Conservation (phyloP, 306 rosid genomes). For the Sicyos baderoa region DNA sequence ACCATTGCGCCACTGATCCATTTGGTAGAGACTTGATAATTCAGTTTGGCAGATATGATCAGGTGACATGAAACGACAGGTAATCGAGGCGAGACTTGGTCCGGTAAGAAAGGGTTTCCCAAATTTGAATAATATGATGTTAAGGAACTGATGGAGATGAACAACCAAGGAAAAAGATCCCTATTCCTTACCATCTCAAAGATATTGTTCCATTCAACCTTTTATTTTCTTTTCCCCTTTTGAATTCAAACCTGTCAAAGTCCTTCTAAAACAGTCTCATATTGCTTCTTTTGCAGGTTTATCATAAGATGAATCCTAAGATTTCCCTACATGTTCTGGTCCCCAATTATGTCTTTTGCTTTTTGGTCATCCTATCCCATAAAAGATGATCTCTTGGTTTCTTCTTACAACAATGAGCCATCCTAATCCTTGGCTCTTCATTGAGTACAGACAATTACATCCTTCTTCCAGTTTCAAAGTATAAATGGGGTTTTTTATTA, state of each 20-base stretch:
- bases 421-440: background rate
- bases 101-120: conserved; percentile 35
- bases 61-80: background rate
- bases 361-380: conserved; percentile 53
- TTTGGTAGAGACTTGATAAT: no score
- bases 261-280: conserved; percentile 71
- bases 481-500: no score
- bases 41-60: no score
- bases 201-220: no score
- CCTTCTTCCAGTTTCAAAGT: no score
- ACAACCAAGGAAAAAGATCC: conserved; percentile 19
- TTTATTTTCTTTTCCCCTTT: conserved; percentile 30
- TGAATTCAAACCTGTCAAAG: conserved; percentile 76
- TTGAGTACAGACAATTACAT: no score
- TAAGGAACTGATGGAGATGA: conserved; percentile 19
- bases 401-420: conserved; percentile 28
- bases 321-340: conserved; percentile 58
- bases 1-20: no score
- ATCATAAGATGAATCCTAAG: conserved; percentile 71
- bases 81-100: background rate
- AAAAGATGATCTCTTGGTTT: conserved; percentile 37
- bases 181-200: no score
- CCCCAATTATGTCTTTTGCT: conserved; percentile 45
- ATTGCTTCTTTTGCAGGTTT: conserved; percentile 65
- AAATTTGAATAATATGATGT: conserved; percentile 10